Base-by-base conservation (phyloP, 345 rosid species). In the Orychophragmus violaceus region DNA sequence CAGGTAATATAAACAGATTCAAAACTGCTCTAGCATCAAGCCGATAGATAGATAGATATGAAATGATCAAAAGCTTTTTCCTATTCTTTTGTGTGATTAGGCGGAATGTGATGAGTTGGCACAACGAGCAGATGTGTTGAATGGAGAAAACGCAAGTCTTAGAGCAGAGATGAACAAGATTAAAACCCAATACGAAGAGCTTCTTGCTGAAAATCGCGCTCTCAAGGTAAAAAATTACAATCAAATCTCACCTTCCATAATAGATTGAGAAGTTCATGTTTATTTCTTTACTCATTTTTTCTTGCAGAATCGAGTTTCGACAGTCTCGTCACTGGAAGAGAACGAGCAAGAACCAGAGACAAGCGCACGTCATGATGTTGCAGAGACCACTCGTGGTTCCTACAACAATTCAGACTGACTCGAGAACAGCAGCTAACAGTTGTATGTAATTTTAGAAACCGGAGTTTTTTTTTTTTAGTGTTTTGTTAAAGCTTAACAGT, bases 101-200 rank as follows among this genome's bases (percentile, higher is more conserved):
- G 98, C 96, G 24, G 98, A 92, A 76, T 92, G 97, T 53, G 98
- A 92, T 49, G 98, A 87, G 77, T 84, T 92, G 46, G 95, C 98
- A 6, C 90, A 87, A 64, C 83, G 84, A 45, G 98, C 98, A 21
- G 97, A 87, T 4, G 78, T 68, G 42, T 79, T 89, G 67, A 85
- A 84, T 77, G 96, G 83, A 71, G 98, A 92, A 74, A 89, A 92
- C 80, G 73, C 83, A 44, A 79, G 56, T 79, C 87, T 92, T 41
- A 80, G 88, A 79, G 82, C 92, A 69, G 98, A 92, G 62, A 82
- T 89, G 17, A 83, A 51, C 71, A 84, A 75, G 37, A 78, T 88
- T 70, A 87, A 83, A 82, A 78, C 81, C 12, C 85, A 84, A 48
- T 87, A 82, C 12, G 91, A 87, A 59, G 82, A 84, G 76, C 91